Evolutionary conservation across 1,284 basidiomycete genomes (phyloP).

Genomic region (Hemileia vastatrix): DNA sequence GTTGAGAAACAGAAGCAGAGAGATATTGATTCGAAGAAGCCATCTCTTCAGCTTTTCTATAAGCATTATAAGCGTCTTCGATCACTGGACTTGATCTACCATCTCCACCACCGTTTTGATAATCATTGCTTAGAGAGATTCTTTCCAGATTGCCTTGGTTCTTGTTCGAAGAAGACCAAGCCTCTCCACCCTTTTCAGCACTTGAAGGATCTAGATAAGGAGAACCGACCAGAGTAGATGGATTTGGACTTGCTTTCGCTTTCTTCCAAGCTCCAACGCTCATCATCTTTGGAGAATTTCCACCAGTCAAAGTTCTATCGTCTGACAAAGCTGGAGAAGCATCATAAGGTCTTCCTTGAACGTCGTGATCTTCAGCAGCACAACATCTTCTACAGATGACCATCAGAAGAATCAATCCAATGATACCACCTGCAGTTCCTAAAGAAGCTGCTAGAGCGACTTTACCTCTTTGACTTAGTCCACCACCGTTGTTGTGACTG

Average conservation of each 20-base stretch:
- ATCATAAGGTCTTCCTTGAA: slow-evolving; percentile 19
- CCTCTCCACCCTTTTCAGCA: background rate
- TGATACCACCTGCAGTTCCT: slow-evolving; percentile 31
- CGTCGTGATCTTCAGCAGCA: slow-evolving; percentile 31
- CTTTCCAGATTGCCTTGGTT: background rate
- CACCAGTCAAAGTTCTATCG: slow-evolving; percentile 30
- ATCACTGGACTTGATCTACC: slow-evolving; percentile 4
- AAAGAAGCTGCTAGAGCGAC: slow-evolving; percentile 31
- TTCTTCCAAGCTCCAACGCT: background rate
- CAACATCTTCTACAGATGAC: slow-evolving; percentile 31
- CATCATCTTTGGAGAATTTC: slow-evolving; percentile 8
- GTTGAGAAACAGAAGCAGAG: background rate
- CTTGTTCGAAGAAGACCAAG: background rate
- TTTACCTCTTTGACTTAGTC: slow-evolving; percentile 28
- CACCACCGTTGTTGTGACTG: slow-evolving; percentile 2
- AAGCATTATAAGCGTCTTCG: slow-evolving; percentile 10
- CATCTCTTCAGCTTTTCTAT: background rate
- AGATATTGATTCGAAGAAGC: slow-evolving; percentile 2
- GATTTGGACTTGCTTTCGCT: background rate
- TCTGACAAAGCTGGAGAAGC: slow-evolving; percentile 24
- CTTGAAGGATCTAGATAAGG: slow-evolving; percentile 27
- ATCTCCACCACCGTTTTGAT: background rate
- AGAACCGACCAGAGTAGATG: slow-evolving; percentile 12
- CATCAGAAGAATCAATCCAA: slow-evolving; percentile 31
- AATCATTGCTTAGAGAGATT: background rate